Evolutionary conservation across 2,329 filamentous ascomycete genomes (phyloP), one percentile per base, ranked within the genome.

Genomic region (Neonectria punicea): DNA sequence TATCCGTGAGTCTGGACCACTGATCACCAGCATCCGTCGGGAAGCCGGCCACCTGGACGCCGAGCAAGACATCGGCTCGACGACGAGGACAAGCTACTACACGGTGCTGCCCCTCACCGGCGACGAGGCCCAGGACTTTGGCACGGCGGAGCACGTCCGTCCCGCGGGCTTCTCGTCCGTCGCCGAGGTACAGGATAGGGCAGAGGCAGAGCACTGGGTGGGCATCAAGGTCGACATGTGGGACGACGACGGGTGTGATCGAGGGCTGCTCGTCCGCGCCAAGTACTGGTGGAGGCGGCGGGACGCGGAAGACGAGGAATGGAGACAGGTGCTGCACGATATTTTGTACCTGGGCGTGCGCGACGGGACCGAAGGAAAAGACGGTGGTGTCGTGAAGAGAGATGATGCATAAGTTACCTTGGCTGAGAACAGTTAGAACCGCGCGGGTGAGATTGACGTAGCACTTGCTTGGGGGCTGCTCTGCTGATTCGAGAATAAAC

Each of bases 151-250:
- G 1, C 59, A 67, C 1, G 62, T 70, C 9, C 16, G 28, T 1
- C 65, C 63, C 0, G 66, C 66, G 1, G 74, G 71, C 0, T 70
- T 68, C 11, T 32, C 60, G 3, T 63, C 61, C 2, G 47, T 61
- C 0, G 43, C 54, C 0, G 53, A 69, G n/a, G 41, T 73, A n/a
- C 66, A 63, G 39, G 9, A 32, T 1, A 66, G 47, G 51, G 70
- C 74, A 1, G 43, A 44, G 8, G 11, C 9, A 2, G 70, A 73
- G 32, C 67, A 62, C 4, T 77, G 75, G 76, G 62, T 66, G 1
- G 76, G 75, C 4, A 68, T 75, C 70, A 70, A 74, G 39, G 74
- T 76, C 3, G 73, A 76, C 47, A 50, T 77, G 32, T 76, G 75
- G 76, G 66, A 68, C 22, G 74, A 73, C 3, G 34, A 41, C 13